Percentiles rank a stretch among this genome's conserved stretches.
phyloP scores from a whole-genome alignment of 2,329 filamentous ascomycete genomes.

The Trichoderma gracile region DNA sequence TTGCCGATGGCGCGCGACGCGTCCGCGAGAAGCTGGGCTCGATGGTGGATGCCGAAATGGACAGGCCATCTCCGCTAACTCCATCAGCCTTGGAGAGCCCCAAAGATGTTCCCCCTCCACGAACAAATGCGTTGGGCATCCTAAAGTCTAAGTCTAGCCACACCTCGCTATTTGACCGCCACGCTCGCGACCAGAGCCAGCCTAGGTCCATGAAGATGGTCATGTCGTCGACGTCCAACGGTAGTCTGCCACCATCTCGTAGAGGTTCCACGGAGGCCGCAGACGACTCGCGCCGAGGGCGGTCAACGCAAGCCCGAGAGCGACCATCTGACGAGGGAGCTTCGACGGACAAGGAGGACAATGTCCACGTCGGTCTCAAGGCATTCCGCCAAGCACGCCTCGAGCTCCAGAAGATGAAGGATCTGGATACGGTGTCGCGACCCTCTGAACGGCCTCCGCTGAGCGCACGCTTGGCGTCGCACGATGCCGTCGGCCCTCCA shows the following conservation, averaged over 20 bases:
- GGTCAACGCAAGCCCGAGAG: constrained; percentile 28
- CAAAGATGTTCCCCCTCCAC: constrained; percentile 38
- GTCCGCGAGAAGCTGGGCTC: constrained; percentile 73
- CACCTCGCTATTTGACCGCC: constrained; percentile 60
- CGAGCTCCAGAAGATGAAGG: constrained; percentile 58
- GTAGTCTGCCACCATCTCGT: constrained; percentile 43
- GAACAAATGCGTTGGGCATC: constrained; percentile 62
- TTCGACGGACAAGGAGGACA: constrained; percentile 43
- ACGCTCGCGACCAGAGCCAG: constrained; percentile 43
- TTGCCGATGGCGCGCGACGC: constrained; percentile 68
- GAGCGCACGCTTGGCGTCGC: constrained; percentile 43
- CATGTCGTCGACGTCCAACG: constrained; percentile 51
- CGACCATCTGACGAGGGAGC: constrained; percentile 30
- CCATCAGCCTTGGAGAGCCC: constrained; percentile 41
- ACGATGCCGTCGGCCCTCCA: constrained; percentile 47
- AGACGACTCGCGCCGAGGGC: constrained; percentile 13
- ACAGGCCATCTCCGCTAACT: constrained; percentile 34
- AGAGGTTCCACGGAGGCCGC: constrained; percentile 36
- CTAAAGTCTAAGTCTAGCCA: constrained; percentile 67
- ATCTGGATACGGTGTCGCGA: constrained; percentile 50
- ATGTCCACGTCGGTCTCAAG: constrained; percentile 52
- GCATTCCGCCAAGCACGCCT: constrained; percentile 60
- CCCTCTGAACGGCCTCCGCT: constrained; percentile 29
- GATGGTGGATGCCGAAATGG: constrained; percentile 63
- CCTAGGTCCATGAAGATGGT: constrained; percentile 63